Conservation (phyloP, 2,329 filamentous ascomycete genomes). For the Verticillium isaacii region DNA sequence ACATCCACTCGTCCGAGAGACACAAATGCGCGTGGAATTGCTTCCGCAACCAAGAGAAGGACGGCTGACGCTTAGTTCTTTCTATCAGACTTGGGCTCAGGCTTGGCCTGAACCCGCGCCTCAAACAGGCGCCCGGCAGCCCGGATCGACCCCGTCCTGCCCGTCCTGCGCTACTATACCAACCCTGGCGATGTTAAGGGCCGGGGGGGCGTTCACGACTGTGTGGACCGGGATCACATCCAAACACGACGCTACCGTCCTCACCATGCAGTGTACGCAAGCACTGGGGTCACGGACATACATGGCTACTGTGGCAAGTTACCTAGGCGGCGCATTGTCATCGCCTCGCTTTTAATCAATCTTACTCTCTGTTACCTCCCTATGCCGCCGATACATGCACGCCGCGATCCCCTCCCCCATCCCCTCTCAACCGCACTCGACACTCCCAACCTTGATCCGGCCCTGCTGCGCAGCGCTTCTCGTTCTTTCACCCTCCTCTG, state of each 20-base stretch:
- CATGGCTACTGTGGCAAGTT: not conserved
- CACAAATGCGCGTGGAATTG: not conserved
- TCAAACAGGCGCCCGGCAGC: not conserved
- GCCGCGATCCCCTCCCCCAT: not conserved
- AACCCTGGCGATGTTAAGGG: not conserved
- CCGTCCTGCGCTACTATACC: not conserved
- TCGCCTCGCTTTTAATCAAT: not conserved
- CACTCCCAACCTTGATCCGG: not conserved
- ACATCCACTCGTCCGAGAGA: not conserved
- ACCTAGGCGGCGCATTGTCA: not conserved
- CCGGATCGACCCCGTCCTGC: not conserved
- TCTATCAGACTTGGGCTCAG: not conserved
- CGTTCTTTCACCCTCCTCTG: not conserved
- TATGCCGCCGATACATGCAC: not conserved
- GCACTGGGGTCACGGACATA: not conserved
- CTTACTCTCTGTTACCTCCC: not conserved
- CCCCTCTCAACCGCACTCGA: not conserved
- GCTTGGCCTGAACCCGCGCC: not conserved
- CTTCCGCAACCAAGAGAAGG: not conserved
- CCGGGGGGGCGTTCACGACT: not conserved
- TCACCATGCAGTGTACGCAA: not conserved
- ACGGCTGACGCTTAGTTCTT: not conserved
- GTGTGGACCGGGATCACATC: not conserved
- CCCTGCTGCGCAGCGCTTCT: not conserved
- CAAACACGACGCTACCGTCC: not conserved